Conservation (phyloP, 78 protist genomes). For the Goniomonas avonlea region DNA sequence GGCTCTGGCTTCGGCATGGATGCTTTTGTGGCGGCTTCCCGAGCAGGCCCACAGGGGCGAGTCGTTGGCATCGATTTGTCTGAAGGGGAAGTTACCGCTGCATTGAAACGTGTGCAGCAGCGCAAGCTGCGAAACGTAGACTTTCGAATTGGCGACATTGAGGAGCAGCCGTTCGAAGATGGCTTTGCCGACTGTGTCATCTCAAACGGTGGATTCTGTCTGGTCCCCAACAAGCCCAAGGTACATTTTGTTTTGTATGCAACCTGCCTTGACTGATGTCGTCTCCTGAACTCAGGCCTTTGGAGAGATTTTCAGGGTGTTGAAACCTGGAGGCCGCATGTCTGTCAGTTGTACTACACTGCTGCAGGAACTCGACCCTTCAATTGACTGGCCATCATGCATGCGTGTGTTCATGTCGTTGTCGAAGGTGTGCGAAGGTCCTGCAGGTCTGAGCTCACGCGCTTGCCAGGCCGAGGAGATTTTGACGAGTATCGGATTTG, state of each 20-base stretch:
- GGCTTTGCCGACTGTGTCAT: constrained; percentile 22
- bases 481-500: not conserved
- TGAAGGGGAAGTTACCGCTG: not conserved
- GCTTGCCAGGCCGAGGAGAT: not conserved
- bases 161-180: constrained; percentile 13
- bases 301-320: constrained; percentile 6
- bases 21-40: constrained; percentile 7
- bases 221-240: constrained; percentile 24
- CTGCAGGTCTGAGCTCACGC: not conserved
- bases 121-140: not conserved
- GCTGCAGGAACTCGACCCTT: not conserved
- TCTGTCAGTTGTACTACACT: not conserved
- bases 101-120: not conserved
- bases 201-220: constrained; percentile 32
- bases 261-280: not conserved
- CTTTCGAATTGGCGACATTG: constrained; percentile 20
- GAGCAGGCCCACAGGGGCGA: not conserved
- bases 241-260: not conserved
- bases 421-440: not conserved
- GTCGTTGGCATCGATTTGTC: constrained; percentile 31
- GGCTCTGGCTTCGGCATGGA: constrained; percentile 31
- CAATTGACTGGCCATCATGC: not conserved
- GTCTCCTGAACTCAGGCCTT: not conserved
- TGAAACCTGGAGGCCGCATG: constrained; percentile 33
- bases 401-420: not conserved